Evolutionary conservation across 2,329 filamentous ascomycete species (phyloP).

Genomic region (Colletotrichum coccodes): DNA sequence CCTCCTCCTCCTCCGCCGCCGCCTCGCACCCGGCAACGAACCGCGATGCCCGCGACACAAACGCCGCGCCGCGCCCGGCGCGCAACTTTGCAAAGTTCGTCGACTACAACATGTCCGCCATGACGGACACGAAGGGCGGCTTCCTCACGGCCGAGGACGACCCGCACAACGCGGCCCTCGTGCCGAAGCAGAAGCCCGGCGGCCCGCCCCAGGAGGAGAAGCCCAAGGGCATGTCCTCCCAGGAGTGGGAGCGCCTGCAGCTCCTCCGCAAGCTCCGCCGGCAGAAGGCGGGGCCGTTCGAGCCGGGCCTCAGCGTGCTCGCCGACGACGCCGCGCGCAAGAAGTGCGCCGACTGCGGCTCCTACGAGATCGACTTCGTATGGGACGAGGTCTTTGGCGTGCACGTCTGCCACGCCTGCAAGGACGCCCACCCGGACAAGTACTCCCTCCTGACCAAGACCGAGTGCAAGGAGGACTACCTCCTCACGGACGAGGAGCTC

Average conservation of each 20-base stretch:
- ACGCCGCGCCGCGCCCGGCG: constrained; percentile 74
- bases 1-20: constrained; percentile 50
- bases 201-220: constrained; percentile 65
- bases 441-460: constrained; percentile 97
- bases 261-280: constrained; percentile 77
- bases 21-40: constrained; percentile 63
- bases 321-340: constrained; percentile 72
- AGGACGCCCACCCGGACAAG: constrained; percentile 89
- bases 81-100: constrained; percentile 94
- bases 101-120: constrained; percentile 97
- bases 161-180: constrained; percentile 82
- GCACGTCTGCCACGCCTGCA: constrained; percentile 83
- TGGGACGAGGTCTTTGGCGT: constrained; percentile 88
- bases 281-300: constrained; percentile 83
- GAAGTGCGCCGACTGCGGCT: constrained; percentile 85
- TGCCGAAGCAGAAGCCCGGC: constrained; percentile 51
- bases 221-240: constrained; percentile 87
- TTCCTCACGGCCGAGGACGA: constrained; percentile 94
- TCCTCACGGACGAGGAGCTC: constrained; percentile 91
- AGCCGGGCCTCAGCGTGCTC: constrained; percentile 85
- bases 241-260: constrained; percentile 90
- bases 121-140: constrained; percentile 97
- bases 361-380: constrained; percentile 90
- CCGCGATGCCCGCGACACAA: constrained; percentile 72
- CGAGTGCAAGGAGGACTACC: constrained; percentile 93